Percentiles rank a stretch among this genome's conserved stretches.
phyloP scores from a whole-genome alignment of 2,329 filamentous ascomycete species.

The Ophiostoma sp. region DNA sequence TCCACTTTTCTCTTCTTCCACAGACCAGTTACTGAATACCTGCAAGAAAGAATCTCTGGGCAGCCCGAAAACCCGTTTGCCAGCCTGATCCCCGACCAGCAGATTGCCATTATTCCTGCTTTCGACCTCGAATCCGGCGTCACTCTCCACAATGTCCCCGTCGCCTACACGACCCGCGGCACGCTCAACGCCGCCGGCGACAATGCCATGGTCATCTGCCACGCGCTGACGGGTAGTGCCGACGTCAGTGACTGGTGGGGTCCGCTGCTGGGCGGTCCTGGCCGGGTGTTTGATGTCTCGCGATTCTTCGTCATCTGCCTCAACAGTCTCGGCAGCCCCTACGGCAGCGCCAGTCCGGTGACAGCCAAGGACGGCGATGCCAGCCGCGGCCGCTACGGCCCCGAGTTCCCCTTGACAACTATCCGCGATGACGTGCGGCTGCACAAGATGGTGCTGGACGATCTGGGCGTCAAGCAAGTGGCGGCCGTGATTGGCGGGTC shows the following conservation, averaged over 20 bases:
- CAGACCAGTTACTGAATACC: slow-evolving; percentile 61
- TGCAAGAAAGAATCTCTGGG: slow-evolving; percentile 62
- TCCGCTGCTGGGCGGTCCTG: slow-evolving; percentile 73
- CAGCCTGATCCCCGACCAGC: slow-evolving; percentile 81
- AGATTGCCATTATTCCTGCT: slow-evolving; percentile 79
- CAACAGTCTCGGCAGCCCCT: slow-evolving; percentile 82
- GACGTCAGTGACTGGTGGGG: slow-evolving; percentile 91
- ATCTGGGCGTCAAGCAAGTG: slow-evolving; percentile 75
- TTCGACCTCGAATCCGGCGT: slow-evolving; percentile 94
- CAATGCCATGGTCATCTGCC: slow-evolving; percentile 76
- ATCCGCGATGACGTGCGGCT: slow-evolving; percentile 94
- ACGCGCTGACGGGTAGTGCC: slow-evolving; percentile 81
- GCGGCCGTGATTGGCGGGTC: slow-evolving; percentile 80
- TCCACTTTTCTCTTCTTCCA: neutral
- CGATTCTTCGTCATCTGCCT: slow-evolving; percentile 84
- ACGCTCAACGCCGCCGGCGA: slow-evolving; percentile 58
- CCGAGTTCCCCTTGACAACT: slow-evolving; percentile 93
- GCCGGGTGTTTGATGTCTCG: slow-evolving; percentile 76
- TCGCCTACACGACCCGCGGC: slow-evolving; percentile 67
- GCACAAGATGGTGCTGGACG: slow-evolving; percentile 77
- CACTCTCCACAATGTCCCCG: slow-evolving; percentile 71
- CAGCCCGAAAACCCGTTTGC: slow-evolving; percentile 94
- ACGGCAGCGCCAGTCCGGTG: slow-evolving; percentile 83
- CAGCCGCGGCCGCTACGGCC: slow-evolving; percentile 77
- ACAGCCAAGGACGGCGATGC: slow-evolving; percentile 83